Evolutionary conservation across 2,329 filamentous ascomycete species (phyloP).

Genomic region (Alternaria brassicicola): DNA sequence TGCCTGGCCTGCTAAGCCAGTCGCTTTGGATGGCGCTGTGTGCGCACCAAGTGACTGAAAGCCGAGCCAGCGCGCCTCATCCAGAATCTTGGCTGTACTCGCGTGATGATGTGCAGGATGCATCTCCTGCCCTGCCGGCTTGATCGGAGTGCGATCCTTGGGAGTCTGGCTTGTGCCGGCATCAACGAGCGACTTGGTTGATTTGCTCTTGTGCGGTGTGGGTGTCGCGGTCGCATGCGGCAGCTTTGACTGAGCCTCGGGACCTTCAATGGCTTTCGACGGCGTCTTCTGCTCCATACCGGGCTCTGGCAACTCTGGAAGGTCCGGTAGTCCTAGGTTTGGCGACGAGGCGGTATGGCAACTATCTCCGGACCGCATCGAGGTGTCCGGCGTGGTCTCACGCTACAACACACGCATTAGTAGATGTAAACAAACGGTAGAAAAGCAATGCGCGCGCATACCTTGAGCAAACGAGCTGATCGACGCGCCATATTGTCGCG

Average conservation of each 20-base stretch:
- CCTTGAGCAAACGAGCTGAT: constrained; percentile 47
- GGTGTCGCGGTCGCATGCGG: constrained; percentile 31
- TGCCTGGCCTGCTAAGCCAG: constrained; percentile 54
- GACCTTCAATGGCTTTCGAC: constrained; percentile 25
- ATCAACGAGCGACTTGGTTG: constrained; percentile 28
- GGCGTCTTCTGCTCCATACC: constrained; percentile 28
- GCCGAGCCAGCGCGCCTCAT: constrained; percentile 80
- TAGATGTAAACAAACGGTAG: constrained; percentile 37
- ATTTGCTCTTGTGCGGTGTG: constrained; percentile 56
- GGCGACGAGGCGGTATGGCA: constrained; percentile 39
- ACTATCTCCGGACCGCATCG: constrained; percentile 28
- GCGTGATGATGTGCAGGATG: constrained; percentile 83
- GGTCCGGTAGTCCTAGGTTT: constrained; percentile 27
- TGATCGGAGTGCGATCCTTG: constrained; percentile 66
- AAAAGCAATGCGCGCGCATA: constrained; percentile 20
- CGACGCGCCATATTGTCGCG: constrained; percentile 43
- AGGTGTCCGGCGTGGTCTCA: constrained; percentile 30
- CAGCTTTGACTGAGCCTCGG: constrained; percentile 32
- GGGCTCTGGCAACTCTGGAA: constrained; percentile 27
- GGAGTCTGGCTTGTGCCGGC: constrained; percentile 55
- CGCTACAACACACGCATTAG: constrained; percentile 33
- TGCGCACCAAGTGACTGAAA: constrained; percentile 72
- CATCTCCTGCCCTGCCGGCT: constrained; percentile 82
- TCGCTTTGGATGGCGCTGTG: constrained; percentile 54
- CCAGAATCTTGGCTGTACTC: constrained; percentile 74